Conservation (phyloP, 1,284 basidiomycete species). For the Violaceomyces palustris region DNA sequence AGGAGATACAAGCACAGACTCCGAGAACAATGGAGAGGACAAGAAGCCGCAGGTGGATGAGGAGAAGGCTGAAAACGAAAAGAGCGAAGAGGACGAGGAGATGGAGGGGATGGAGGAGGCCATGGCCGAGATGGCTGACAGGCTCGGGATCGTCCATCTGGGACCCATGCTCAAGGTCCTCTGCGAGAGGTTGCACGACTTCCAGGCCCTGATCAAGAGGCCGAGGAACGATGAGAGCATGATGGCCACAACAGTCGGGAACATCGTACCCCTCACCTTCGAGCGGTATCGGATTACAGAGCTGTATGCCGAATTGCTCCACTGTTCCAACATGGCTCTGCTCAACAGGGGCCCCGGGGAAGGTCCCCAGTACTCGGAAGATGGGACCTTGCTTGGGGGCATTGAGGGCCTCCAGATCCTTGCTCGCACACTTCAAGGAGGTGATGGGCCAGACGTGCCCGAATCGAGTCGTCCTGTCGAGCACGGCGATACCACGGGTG, state of each 20-base stretch:
- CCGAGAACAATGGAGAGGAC: slow-evolving; percentile 2
- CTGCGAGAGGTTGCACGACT: slow-evolving; percentile 65
- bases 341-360: slow-evolving; percentile 65
- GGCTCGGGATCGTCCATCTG: slow-evolving; percentile 90
- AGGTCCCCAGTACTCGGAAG: slow-evolving; percentile 45
- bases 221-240: slow-evolving; percentile 70
- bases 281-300: slow-evolving; percentile 97
- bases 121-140: slow-evolving; percentile 78
- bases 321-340: slow-evolving; percentile 96
- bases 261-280: slow-evolving; percentile 75
- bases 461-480: slow-evolving; percentile 4
- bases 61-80: slow-evolving; percentile 60
- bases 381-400: slow-evolving; percentile 46
- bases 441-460: slow-evolving; percentile 27
- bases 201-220: slow-evolving; percentile 67
- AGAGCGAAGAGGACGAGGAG: slow-evolving; percentile 51
- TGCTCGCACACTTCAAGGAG: slow-evolving; percentile 42
- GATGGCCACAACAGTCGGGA: slow-evolving; percentile 20
- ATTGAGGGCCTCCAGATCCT: slow-evolving; percentile 51
- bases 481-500: neutral
- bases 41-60: slow-evolving; percentile 22
- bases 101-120: slow-evolving; percentile 64
- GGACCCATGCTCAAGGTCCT: slow-evolving; percentile 76
- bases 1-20: neutral
- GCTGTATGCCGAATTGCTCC: slow-evolving; percentile 90